Conservation (phyloP, 208 protist species). For the Trypanosoma platydactyli region DNA sequence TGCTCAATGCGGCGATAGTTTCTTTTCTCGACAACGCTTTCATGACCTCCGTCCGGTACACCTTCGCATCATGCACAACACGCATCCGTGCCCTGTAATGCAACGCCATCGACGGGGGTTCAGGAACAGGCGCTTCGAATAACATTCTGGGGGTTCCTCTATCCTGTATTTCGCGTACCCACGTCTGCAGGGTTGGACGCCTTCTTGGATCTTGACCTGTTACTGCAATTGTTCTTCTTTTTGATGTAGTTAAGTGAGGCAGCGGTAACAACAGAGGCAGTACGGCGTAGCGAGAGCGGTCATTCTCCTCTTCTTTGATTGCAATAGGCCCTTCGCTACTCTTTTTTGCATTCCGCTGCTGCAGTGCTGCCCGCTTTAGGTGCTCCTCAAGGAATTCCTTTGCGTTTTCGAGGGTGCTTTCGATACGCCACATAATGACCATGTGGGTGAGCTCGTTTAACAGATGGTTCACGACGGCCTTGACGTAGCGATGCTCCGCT, state of each 20-base stretch:
- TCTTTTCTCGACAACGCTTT: conserved; percentile 6
- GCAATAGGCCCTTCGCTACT: background rate
- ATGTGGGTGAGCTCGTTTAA: conserved; percentile 79
- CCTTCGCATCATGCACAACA: conserved; percentile 7
- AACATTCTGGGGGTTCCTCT: conserved; percentile 22
- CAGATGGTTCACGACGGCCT: conserved; percentile 61
- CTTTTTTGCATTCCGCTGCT: background rate
- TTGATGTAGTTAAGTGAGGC: background rate
- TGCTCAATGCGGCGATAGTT: background rate
- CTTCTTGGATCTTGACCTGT: background rate
- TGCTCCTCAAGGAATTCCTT: conserved; percentile 27
- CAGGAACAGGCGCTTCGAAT: conserved; percentile 2
- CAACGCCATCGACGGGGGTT: background rate
- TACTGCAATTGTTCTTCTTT: conserved; percentile 4
- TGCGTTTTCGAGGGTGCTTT: conserved; percentile 50
- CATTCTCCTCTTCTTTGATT: conserved; percentile 23
- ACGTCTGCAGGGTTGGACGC: background rate
- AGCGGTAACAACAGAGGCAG: conserved; percentile 38
- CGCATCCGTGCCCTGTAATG: conserved; percentile 17
- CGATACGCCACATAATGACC: conserved; percentile 76
- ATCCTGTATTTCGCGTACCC: conserved; percentile 12
- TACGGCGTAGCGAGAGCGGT: conserved; percentile 35
- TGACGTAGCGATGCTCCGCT: conserved; percentile 40
- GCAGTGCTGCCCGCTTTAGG: conserved; percentile 1
- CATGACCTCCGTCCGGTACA: conserved; percentile 15